Base-by-base conservation (phyloP, 2,329 filamentous ascomycete species). In the Alternaria panax region DNA sequence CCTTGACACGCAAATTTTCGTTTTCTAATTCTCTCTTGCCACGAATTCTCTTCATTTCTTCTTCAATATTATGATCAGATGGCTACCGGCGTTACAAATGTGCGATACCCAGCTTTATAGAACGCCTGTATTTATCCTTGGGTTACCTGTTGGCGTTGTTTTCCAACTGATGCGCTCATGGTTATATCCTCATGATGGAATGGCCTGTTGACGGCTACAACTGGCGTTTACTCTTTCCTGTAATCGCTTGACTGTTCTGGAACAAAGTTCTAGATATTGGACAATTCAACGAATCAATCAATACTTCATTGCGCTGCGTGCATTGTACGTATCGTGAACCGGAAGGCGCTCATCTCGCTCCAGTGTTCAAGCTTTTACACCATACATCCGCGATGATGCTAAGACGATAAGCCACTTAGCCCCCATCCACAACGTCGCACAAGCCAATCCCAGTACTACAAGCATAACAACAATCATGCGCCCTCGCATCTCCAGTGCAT, bases 401-500 rank as follows among this genome's bases (percentile, higher is more conserved):
- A 20, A 51, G 9, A 40, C 34, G 36, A 64, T 28, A 18, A 70
- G 8, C 74, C 74, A 75, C 51, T 58, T 63, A 42, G 67, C n/a
- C 4, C 54, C 60, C 48, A 69, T 57, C 61, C 66, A 70, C 24
- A 68, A 32, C 12, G 60, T 69, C n/a, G 63, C 45, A 12, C 59
- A 51, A 14, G 45, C 45, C 9, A 73, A 11, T 24, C 66, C 28
- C 47, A 72, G 14, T 27, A 69, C 65, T 5, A 82, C 69, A 8
- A 78, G 79, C 68, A 90, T 71, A 2, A 76, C 79, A 4, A 83
- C 70, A 24, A 89, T 76, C n/a, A 90, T 82, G 20, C 78, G 79
- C 11, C 80, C 78, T 24, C 86, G 82, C 72, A 90, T 80, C 71
- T 85, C 83, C 63, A 91, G 87, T 3, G 88, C 88, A 69, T 90